These are phyloP conservation scores for Acorus calamus DNA, from an alignment of 106 monocot species.

Conservation along the genomic window DNA sequence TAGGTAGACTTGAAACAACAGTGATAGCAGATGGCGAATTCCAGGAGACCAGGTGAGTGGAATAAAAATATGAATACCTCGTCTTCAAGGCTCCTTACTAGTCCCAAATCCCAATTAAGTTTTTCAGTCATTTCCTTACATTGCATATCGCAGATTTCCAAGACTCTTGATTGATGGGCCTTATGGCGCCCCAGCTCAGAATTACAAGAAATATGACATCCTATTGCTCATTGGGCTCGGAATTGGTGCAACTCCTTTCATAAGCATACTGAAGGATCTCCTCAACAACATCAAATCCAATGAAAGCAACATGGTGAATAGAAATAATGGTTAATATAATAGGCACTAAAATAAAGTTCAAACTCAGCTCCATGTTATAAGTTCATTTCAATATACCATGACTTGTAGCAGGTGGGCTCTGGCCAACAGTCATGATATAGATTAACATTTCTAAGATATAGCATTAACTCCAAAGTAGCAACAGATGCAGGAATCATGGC, in stretches of 20 bases:
- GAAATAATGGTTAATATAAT: neutral
- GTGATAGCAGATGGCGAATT: slow-evolving; percentile 54
- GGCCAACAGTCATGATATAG: no score
- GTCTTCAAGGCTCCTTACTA: no score
- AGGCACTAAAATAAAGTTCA: no score
- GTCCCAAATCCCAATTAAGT: no score
- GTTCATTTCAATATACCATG: no score
- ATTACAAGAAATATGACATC: slow-evolving; percentile 95
- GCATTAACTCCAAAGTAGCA: neutral
- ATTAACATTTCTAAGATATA: neutral
- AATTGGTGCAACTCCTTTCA: slow-evolving; percentile 95
- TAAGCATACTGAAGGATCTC: slow-evolving; percentile 91
- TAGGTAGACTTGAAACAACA: slow-evolving; percentile 79
- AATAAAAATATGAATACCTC: no score
- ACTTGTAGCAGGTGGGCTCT: no score
- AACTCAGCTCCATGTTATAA: no score
- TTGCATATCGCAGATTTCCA: slow-evolving; percentile 51
- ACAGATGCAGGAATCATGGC: slow-evolving; percentile 27
- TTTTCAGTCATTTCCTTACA: no score
- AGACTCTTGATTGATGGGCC: slow-evolving; percentile 81
- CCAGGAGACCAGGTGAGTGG: slow-evolving; percentile 42
- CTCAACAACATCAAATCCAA: slow-evolving; percentile 63
- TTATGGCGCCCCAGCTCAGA: slow-evolving; percentile 94
- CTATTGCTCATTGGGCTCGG: slow-evolving; percentile 85
- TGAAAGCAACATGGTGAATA: slow-evolving; percentile 23